Conservation (phyloP, 2,329 filamentous ascomycete species). For the Metarhizium robertsii region DNA sequence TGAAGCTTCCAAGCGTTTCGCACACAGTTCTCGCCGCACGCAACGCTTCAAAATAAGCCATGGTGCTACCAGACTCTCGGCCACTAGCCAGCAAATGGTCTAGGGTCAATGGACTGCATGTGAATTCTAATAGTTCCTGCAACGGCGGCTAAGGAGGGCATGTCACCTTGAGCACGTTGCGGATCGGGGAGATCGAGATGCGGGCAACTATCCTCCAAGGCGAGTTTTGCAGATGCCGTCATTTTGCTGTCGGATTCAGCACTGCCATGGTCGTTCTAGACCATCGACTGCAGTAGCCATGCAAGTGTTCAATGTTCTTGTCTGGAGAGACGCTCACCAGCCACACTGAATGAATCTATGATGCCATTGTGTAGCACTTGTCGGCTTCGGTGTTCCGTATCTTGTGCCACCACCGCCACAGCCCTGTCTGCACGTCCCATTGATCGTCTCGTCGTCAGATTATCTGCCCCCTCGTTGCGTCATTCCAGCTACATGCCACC, state of each 20-base stretch:
- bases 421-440: not conserved
- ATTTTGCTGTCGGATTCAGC: not conserved
- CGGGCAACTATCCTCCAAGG: not conserved
- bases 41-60: too few relatives aligned
- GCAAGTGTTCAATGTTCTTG: not conserved
- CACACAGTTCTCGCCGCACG: too few relatives aligned
- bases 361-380: not conserved
- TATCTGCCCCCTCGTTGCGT: not conserved
- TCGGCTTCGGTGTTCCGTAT: not conserved
- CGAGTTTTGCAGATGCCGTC: not conserved
- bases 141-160: not conserved
- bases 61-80: not conserved
- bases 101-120: not conserved
- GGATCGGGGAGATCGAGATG: constrained; percentile 2
- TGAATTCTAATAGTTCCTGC: not conserved
- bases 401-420: not conserved
- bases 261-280: not conserved
- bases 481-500: not conserved
- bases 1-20: too few relatives aligned
- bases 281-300: not conserved
- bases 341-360: not conserved
- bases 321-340: not conserved
- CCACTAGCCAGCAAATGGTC: not conserved
- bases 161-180: not conserved
- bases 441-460: not conserved